Percentiles rank a stretch among this genome's conserved stretches.
Conservation (phyloP, 2,329 filamentous ascomycete species). For the Pestalotiopsis sp. region DNA sequence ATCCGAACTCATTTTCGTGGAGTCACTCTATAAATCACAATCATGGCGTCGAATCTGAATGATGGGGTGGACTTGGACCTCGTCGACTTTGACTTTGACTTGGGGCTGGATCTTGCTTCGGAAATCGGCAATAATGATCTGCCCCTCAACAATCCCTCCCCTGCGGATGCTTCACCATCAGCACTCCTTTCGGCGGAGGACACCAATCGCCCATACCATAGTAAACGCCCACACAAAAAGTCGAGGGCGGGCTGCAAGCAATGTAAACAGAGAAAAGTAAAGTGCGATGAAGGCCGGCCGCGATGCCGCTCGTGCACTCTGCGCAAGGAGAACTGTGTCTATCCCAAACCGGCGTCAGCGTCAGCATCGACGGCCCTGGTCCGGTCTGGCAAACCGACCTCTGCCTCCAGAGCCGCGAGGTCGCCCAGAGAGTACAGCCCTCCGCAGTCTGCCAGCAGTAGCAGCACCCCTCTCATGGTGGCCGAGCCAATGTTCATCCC, state of each 20-base stretch:
- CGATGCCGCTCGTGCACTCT: constrained; percentile 51
- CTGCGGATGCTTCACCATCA: not conserved
- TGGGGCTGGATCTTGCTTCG: constrained; percentile 10
- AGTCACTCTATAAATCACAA: not conserved
- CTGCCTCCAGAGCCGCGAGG: not conserved
- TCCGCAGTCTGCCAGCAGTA: not conserved
- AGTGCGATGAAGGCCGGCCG: constrained; percentile 44
- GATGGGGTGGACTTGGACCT: constrained; percentile 10
- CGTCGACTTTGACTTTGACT: constrained; percentile 11
- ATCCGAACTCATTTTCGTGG: not conserved
- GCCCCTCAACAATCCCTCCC: constrained; percentile 1
- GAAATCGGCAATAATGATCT: constrained; percentile 8
- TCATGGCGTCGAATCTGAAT: constrained; percentile 1
- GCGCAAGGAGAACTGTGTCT: constrained; percentile 51
- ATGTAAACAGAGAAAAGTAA: constrained; percentile 53
- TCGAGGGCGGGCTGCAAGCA: constrained; percentile 55
- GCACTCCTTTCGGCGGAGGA: constrained; percentile 14
- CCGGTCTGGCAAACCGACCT: constrained; percentile 4
- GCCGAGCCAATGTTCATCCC: constrained; percentile 40
- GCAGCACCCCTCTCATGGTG: constrained; percentile 21
- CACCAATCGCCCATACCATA: constrained; percentile 36
- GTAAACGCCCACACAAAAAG: constrained; percentile 59
- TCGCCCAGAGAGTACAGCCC: constrained; percentile 5
- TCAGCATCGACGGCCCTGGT: constrained; percentile 7
- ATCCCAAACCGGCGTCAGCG: constrained; percentile 31